Evolutionary conservation across 805 yeast species (phyloP).

Genomic region (Saturnispora sanitii): DNA sequence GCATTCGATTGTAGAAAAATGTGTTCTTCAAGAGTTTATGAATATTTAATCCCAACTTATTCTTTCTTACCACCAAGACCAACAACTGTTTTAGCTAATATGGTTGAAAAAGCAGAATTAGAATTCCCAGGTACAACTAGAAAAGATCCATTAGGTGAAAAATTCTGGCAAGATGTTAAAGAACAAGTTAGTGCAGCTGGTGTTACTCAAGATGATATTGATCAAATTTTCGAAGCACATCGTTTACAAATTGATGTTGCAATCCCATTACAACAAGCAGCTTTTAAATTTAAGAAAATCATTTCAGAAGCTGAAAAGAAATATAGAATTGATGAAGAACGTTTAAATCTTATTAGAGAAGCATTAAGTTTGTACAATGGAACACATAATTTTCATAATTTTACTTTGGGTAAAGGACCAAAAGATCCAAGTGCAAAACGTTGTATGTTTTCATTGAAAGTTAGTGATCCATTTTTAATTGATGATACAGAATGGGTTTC

Average conservation of each 20-base stretch:
- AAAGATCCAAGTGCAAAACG: constrained; percentile 81
- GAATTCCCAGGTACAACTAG: constrained; percentile 51
- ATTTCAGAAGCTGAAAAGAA: constrained; percentile 61
- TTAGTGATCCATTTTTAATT: constrained; percentile 82
- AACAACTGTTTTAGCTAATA: constrained; percentile 49
- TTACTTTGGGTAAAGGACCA: constrained; percentile 43
- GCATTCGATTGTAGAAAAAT: constrained; percentile 89
- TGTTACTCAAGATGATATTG: constrained; percentile 31
- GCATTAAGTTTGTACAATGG: constrained; percentile 73
- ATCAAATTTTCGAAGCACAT: constrained; percentile 28
- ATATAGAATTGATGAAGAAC: constrained; percentile 54
- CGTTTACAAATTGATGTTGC: constrained; percentile 29
- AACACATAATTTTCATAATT: constrained; percentile 69
- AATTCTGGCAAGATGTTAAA: constrained; percentile 57
- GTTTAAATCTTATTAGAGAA: constrained; percentile 52
- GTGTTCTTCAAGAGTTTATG: constrained; percentile 94
- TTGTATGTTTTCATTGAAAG: constrained; percentile 68
- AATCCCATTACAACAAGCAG: constrained; percentile 26
- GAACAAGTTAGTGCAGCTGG: constrained; percentile 30
- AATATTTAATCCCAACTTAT: constrained; percentile 86
- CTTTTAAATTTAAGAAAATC: constrained; percentile 43
- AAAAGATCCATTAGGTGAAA: constrained; percentile 56
- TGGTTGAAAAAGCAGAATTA: constrained; percentile 41
- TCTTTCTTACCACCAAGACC: constrained; percentile 89
- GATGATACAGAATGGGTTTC: constrained; percentile 95